Evolutionary conservation across 2,329 filamentous ascomycete species (phyloP).

Genomic region (Lasiodiplodia hormozganensis): DNA sequence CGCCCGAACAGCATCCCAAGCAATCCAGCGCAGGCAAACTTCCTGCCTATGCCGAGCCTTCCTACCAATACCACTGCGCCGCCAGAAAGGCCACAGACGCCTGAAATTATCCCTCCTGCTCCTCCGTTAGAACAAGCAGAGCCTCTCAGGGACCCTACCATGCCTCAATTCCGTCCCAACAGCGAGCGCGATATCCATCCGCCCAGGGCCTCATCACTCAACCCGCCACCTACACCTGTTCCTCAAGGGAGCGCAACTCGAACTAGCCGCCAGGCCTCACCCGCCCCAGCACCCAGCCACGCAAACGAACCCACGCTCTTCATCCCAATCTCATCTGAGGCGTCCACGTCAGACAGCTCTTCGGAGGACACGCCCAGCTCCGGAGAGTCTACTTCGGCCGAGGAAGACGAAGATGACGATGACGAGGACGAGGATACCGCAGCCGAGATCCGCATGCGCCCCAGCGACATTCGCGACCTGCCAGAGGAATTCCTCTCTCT

Average conservation of each 20-base stretch:
- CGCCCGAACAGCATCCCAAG: conserved; percentile 58
- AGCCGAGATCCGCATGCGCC: conserved; percentile 5
- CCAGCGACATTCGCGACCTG: conserved; percentile 19
- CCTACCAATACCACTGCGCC: conserved; percentile 18
- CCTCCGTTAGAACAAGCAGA: background rate
- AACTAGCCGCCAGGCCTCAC: conserved; percentile 5
- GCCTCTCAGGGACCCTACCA: conserved; percentile 62
- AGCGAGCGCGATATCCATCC: conserved; percentile 37
- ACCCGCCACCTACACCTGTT: background rate
- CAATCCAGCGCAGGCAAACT: background rate
- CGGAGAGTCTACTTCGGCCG: conserved; percentile 1
- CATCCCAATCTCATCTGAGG: conserved; percentile 22
- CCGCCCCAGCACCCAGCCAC: conserved; percentile 18
- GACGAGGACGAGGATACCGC: conserved; percentile 16
- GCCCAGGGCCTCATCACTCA: conserved; percentile 8
- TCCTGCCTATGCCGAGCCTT: conserved; percentile 9
- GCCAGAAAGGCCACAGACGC: conserved; percentile 1
- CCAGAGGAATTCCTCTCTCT: conserved; percentile 24
- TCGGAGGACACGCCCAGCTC: conserved; percentile 17
- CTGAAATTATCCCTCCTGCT: background rate
- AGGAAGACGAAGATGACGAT: conserved; percentile 22
- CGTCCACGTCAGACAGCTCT: conserved; percentile 11
- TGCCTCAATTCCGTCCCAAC: conserved; percentile 74
- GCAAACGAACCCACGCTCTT: conserved; percentile 20
- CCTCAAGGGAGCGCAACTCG: background rate